A percentile compares a stretch with the other conserved stretches of the same genome.
These are phyloP conservation scores for Rhodotorula taiwanensis DNA, from an alignment of 768 basidiomycete species.

Conservation along the genomic window DNA sequence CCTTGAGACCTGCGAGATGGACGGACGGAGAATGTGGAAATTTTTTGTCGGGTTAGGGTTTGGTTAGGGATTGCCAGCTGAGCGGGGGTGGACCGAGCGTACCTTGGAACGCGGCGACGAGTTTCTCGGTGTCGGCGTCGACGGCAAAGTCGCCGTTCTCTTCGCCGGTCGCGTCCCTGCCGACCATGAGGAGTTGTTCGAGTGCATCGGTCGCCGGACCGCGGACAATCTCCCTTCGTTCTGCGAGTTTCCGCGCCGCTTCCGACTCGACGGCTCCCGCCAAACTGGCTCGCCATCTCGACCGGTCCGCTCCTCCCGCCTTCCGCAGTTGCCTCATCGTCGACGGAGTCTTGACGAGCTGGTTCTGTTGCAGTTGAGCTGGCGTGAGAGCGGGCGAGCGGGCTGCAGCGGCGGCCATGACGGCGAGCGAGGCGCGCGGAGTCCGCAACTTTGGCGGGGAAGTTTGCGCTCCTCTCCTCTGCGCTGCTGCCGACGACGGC, in stretches of 20 bases:
- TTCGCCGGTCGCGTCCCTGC: slow-evolving; percentile 2
- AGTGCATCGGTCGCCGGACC: background rate
- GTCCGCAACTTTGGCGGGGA: too few relatives aligned
- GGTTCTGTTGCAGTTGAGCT: too few relatives aligned
- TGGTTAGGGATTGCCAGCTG: too few relatives aligned
- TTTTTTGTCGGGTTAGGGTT: background rate
- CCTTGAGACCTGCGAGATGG: background rate
- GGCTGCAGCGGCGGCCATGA: too few relatives aligned
- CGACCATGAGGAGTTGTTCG: slow-evolving; percentile 4
- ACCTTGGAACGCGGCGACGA: background rate
- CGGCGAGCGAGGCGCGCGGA: too few relatives aligned
- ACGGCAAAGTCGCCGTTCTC: background rate
- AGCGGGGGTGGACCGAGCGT: background rate
- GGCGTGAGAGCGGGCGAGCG: too few relatives aligned
- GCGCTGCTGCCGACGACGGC: too few relatives aligned
- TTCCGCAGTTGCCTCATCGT: background rate
- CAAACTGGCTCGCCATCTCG: background rate
- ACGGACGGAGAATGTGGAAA: background rate
- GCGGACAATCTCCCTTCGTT: background rate
- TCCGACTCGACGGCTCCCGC: background rate
- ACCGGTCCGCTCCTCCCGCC: too few relatives aligned
- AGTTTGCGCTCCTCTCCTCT: too few relatives aligned
- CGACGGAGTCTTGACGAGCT: background rate
- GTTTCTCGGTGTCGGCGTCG: background rate
- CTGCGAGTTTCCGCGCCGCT: background rate